Conservation (phyloP, 2,329 filamentous ascomycete species). For the Monilinia fructicola region DNA sequence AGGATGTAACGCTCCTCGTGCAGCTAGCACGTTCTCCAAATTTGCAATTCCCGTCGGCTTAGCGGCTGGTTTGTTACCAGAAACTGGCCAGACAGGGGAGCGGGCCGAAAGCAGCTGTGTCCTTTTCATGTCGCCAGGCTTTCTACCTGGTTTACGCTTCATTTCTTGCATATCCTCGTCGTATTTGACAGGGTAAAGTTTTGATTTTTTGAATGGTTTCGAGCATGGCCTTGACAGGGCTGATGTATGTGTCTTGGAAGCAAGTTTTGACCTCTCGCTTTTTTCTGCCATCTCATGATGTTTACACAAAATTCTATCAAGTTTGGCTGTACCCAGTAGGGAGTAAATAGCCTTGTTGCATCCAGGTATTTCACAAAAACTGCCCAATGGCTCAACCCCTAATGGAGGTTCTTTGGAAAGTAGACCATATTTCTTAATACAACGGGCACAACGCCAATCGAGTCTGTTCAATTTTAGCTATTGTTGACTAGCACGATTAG, state of each 20-base stretch:
- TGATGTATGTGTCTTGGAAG: conserved; percentile 8
- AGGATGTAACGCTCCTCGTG: not conserved
- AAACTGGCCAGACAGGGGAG: not conserved
- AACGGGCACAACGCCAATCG: conserved; percentile 17
- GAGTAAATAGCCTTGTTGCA: conserved; percentile 15
- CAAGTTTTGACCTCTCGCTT: conserved; percentile 13
- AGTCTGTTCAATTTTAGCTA: conserved; percentile 15
- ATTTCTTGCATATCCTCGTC: conserved; percentile 29
- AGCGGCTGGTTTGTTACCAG: not conserved
- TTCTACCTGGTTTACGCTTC: conserved; percentile 28
- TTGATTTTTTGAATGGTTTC: conserved; percentile 29
- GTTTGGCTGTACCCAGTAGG: conserved; percentile 5
- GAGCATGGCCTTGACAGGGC: not conserved
- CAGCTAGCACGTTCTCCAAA: not conserved
- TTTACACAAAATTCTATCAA: conserved; percentile 10
- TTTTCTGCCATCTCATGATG: conserved; percentile 13
- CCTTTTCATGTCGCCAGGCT: conserved; percentile 5
- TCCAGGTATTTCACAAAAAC: conserved; percentile 15
- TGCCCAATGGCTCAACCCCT: not conserved
- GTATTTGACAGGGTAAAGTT: conserved; percentile 30
- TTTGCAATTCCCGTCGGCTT: not conserved
- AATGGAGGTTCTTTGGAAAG: not conserved
- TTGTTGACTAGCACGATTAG: not conserved
- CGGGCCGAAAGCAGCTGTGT: not conserved
- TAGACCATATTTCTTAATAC: conserved; percentile 11